Evolutionary conservation across 768 basidiomycete species (phyloP).

Genomic region (Boletus patriciae): DNA sequence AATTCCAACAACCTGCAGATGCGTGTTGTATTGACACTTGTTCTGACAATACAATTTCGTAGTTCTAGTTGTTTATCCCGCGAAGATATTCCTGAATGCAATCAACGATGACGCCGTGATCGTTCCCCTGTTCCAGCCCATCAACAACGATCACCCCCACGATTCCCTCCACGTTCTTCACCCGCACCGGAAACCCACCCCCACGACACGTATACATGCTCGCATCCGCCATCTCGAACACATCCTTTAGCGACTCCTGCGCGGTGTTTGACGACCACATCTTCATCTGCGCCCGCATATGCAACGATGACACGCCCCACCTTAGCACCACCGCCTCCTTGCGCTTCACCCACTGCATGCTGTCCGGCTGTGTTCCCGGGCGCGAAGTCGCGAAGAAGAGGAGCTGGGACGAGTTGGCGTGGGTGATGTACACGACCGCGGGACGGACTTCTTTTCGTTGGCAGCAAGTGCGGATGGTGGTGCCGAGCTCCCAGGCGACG

Average conservation of each 20-base stretch:
- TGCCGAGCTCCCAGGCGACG: slow-evolving; percentile 36
- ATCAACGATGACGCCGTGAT: slow-evolving; percentile 34
- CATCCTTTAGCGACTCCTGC: slow-evolving; percentile 1
- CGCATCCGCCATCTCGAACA: slow-evolving; percentile 29
- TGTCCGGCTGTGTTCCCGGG: slow-evolving; percentile 31
- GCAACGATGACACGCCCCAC: slow-evolving; percentile 31
- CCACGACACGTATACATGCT: slow-evolving; percentile 33
- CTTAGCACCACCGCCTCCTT: slow-evolving; percentile 34
- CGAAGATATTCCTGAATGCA: slow-evolving; percentile 30
- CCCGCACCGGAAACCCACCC: slow-evolving; percentile 36
- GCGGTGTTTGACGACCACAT: too few relatives aligned
- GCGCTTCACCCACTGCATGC: slow-evolving; percentile 36
- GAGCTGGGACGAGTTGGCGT: slow-evolving; percentile 30
- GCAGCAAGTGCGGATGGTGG: slow-evolving; percentile 23
- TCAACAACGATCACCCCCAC: slow-evolving; percentile 39
- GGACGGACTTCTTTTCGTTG: slow-evolving; percentile 21
- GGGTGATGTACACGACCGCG: slow-evolving; percentile 30
- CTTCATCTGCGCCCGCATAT: slow-evolving; percentile 23
- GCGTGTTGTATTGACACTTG: too few relatives aligned
- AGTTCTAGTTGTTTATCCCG: neutral
- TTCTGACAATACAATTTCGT: slow-evolving; percentile 11
- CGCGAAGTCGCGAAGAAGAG: slow-evolving; percentile 32
- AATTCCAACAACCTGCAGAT: too few relatives aligned
- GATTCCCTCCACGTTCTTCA: slow-evolving; percentile 34
- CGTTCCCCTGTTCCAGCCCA: slow-evolving; percentile 30